Base-by-base conservation (phyloP, 371 early-diverging fungal genomes). In the Mortierella polycephala region DNA sequence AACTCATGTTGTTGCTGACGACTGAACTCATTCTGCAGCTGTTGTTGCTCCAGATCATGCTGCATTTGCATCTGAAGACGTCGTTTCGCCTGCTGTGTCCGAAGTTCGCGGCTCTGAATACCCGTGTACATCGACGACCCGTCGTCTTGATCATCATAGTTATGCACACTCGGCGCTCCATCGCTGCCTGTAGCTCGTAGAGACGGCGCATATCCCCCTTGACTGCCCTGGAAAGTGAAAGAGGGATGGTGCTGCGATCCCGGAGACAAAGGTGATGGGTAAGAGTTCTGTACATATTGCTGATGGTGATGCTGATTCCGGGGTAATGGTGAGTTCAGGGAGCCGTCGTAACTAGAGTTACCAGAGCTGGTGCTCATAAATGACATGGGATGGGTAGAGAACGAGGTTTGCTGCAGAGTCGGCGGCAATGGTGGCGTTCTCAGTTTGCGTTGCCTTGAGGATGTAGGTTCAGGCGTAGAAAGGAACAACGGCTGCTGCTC, bases 21-120 rank as follows among this genome's bases (percentile, higher is more conserved):
- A 30, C 30, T 30, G 4, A 30, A 30, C 39, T 71, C 60, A 14
- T 61, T 62, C 41, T 71, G 71, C 1, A 46, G 63, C 14, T 63
- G 74, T 21, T 74, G 74, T 12, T 55, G 65, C 6, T 64, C 65
- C 11, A 56, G 13, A 20, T 70, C 64, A 16, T 18, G n/a, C 7
- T 74, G 68, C 61, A 67, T 67, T 59, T 75, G 75, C 69, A 66
- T 64, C 62, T 75, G 75, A n/a, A 75, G 69, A 11, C 75, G 69
- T 20, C 62, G 47, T 44, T 62, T 69, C 0, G 75, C 75, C 44
- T 66, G 67, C 55, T 62, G 67, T 1, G 67, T 20, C 60, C 73
- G 23, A 8, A 41, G 13, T 10, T 67, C 62, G 18, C 37, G 49
- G 16, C 50, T 45, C 42, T 57, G 60, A 20, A 40, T n/a, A 14